Evolutionary conservation across 2,329 filamentous ascomycete species (phyloP), one percentile per base, ranked within the genome.

Genomic region (Venturia carpophila): DNA sequence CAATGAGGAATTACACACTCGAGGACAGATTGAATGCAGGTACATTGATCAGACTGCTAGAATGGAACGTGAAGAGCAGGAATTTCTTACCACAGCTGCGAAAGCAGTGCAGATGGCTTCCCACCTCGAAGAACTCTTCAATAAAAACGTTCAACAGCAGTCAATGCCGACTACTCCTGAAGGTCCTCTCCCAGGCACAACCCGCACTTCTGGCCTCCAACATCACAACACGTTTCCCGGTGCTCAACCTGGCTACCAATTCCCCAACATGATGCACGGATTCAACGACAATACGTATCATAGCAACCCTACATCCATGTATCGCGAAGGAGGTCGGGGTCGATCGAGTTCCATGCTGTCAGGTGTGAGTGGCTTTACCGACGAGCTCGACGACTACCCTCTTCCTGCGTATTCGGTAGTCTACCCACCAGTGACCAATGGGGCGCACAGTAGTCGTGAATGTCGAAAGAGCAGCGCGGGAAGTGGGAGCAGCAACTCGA

Each of bases 131-230:
- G 72, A 73, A 30, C 71, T 77, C 21, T 65, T 27, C 41, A 62
- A 47, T n/a, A 49, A 17, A 15, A 70, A 76, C 58, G 73, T 76
- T 52, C 75, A 78, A 68, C 74, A 78, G 66, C 55, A 67, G 45
- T 61, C 52, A 6, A 47, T 78, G 49, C 79, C 79, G 41, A 76
- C 76, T 0, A 86, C 84, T n/a, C 84, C 84, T n/a, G 84, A 87
- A 73, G 83, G 82, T 37, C 79, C 80, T 41, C 74, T 86, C 17
- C 82, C 83, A 30, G 82, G 82, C 65, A 83, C 82, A 11, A 78
- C 66, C 70, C 73, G 65, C 69, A 74, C 45, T 69, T 72, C 67
- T 73, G 72, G 60, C 69, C 21, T 62, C 41, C 65, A 65, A 24
- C 71, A 73, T 27, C 75, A 74, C 70, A 71, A 72, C 27, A 64